phyloP scores from a whole-genome alignment of 2,329 filamentous ascomycete species.

The Sarocladium strictum region DNA sequence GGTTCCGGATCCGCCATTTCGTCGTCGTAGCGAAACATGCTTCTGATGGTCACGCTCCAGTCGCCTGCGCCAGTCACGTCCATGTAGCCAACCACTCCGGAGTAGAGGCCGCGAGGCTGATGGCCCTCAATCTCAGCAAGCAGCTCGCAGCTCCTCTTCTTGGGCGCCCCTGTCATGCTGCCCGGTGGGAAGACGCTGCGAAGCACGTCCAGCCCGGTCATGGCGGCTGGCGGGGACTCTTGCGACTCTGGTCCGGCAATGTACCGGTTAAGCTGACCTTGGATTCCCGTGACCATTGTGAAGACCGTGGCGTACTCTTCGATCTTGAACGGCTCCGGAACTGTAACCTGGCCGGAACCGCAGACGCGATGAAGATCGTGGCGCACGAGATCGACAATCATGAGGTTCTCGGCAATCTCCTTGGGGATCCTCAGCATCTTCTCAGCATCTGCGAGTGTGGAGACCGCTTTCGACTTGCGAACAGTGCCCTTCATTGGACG shows the following conservation, averaged over 20 bases:
- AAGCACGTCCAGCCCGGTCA: conserved; percentile 58
- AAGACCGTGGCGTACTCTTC: conserved; percentile 68
- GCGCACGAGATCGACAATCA: conserved; percentile 71
- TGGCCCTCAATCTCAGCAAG: conserved; percentile 51
- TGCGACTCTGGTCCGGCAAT: not conserved
- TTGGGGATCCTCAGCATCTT: conserved; percentile 44
- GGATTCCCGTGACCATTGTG: conserved; percentile 64
- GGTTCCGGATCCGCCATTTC: conserved; percentile 1
- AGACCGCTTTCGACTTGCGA: conserved; percentile 36
- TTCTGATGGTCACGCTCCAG: conserved; percentile 67
- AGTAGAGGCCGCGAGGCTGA: conserved; percentile 54
- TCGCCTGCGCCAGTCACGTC: conserved; percentile 65
- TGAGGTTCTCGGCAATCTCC: conserved; percentile 68
- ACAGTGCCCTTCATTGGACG: conserved; percentile 74
- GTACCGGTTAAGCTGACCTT: conserved; percentile 11
- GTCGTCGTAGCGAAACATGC: conserved; percentile 38
- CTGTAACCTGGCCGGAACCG: conserved; percentile 50
- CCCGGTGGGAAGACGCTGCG: conserved; percentile 60
- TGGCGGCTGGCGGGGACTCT: not conserved
- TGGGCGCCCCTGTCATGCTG: conserved; percentile 71
- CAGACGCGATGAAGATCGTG: conserved; percentile 63
- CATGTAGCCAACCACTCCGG: conserved; percentile 63
- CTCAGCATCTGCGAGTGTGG: conserved; percentile 23
- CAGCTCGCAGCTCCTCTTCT: conserved; percentile 64
- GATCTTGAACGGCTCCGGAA: conserved; percentile 60